Base-by-base conservation (phyloP, 495 filamentous ascomycete species). In the Penicillium silybi region DNA sequence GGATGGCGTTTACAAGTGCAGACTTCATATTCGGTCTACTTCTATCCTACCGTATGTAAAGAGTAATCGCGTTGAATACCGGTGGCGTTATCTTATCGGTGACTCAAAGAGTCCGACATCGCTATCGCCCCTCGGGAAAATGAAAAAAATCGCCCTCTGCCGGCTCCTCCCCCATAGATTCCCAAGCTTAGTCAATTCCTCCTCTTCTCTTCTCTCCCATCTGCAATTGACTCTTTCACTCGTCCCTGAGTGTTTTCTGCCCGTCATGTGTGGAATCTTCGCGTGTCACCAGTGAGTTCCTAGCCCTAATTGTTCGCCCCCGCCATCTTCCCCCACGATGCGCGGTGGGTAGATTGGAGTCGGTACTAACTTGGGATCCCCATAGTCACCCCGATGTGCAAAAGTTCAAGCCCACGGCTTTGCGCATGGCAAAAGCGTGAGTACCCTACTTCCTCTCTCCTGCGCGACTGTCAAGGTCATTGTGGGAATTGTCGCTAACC, bases 351-450 rank as follows among this genome's bases (percentile, higher is more conserved):
- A 44, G n/a, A 38, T 26, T 41, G 50, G 51, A 48, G 25, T 43
- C 62, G 49, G 37, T 53, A 56, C 65, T 69, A 59, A 74, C 54
- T 50, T 19, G 50, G 15, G 4, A 3, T 10, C 46, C 54, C 23
- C 35, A 63, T 49, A 90, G 92, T 73, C 92, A 97, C 70, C 93
- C 93, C 41, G 87, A 97, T 83, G 92, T 97, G 62, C 83, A 86
- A 62, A 87, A 88, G 63, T 98, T 98, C 81, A 97, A 97, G 85
- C 85, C 91, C 29, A 95, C 89, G 59, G 93, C 93, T 64, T 79
- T 98, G 74, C 87, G 88, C 77, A 86, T 98, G 78, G 88, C 90
- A 54, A 97, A 97, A 81, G 87, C 89, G 90, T 95, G 80, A 75
- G 88, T 61, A 35, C 46, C n/a, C 43, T 42, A 10, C 32, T 54